phyloP scores from a whole-genome alignment of 331 rosid species.

The Acacia concinna region DNA sequence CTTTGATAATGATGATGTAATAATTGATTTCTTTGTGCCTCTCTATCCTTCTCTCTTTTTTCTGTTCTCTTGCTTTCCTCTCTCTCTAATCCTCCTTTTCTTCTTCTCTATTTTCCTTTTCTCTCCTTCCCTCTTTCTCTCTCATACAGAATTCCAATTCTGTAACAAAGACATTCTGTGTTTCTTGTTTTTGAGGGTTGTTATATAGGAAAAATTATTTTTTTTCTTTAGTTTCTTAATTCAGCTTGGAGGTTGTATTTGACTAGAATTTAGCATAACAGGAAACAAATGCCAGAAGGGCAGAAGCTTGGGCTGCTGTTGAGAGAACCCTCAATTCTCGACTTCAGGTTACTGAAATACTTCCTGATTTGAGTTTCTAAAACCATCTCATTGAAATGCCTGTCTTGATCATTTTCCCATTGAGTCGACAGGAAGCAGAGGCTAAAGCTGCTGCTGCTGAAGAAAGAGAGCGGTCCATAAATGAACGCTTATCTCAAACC shows the following conservation, averaged over 20 bases:
- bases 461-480: constrained; percentile 89
- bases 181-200: background rate
- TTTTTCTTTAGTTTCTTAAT: constrained; percentile 22
- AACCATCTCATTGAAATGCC: constrained; percentile 16
- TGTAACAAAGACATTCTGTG: constrained; percentile 28
- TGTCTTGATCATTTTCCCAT: constrained; percentile 33
- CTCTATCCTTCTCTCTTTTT: too few relatives aligned
- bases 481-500: constrained; percentile 93
- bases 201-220: background rate
- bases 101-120: too few relatives aligned
- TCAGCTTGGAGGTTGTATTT: constrained; percentile 32
- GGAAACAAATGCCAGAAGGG: constrained; percentile 92
- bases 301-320: constrained; percentile 97
- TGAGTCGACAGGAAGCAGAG: constrained; percentile 86
- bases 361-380: constrained; percentile 26
- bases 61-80: too few relatives aligned
- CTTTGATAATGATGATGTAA: too few relatives aligned
- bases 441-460: constrained; percentile 96
- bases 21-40: too few relatives aligned
- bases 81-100: too few relatives aligned
- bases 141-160: too few relatives aligned
- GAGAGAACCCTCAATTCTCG: constrained; percentile 93
- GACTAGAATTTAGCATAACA: constrained; percentile 43
- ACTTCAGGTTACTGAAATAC: constrained; percentile 67
- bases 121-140: too few relatives aligned